phyloP scores from a whole-genome alignment of 2,329 filamentous ascomycete species.

The Botryosphaeria agaves region DNA sequence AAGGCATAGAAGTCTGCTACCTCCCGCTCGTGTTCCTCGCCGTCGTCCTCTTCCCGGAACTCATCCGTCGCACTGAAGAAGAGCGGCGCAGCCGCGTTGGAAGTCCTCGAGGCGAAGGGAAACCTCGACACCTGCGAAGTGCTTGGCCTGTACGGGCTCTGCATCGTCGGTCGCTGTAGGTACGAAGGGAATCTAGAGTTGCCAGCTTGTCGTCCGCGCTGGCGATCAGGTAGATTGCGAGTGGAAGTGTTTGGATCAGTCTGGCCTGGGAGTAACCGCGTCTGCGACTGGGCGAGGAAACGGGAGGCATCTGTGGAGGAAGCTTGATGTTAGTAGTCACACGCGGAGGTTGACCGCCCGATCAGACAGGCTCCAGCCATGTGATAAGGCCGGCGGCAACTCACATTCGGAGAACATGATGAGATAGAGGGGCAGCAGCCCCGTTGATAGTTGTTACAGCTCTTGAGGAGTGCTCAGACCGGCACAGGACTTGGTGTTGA shows the following conservation, averaged over 20 bases:
- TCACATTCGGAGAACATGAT: constrained; percentile 81
- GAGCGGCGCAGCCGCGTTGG: constrained; percentile 69
- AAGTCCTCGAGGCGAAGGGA: constrained; percentile 61
- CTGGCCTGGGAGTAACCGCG: constrained; percentile 58
- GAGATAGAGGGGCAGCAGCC: too few species aligned
- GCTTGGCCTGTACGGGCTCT: constrained; percentile 61
- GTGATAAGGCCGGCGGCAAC: constrained; percentile 22
- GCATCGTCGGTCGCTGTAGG: constrained; percentile 32
- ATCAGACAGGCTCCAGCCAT: constrained; percentile 12
- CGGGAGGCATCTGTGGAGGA: constrained; percentile 71
- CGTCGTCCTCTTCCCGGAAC: constrained; percentile 84
- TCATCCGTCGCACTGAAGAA: constrained; percentile 87
- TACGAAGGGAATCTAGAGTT: constrained; percentile 32
- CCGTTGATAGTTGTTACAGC: too few species aligned
- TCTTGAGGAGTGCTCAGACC: too few species aligned
- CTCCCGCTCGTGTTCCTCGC: constrained; percentile 76
- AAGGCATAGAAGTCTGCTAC: constrained; percentile 89
- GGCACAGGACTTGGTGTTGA: too few species aligned
- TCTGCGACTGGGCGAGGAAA: constrained; percentile 93
- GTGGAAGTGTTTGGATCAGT: constrained; percentile 20
- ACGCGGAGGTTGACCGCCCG: constrained; percentile 12
- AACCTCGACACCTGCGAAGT: constrained; percentile 59
- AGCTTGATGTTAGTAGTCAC: constrained; percentile 22
- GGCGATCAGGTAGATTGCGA: constrained; percentile 29
- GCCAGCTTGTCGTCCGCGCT: constrained; percentile 24